A percentile compares a stretch with the other conserved stretches of the same genome.
phyloP scores from a whole-genome alignment of 352 stramenopile genomes.

The Pythium aphanidermatum region DNA sequence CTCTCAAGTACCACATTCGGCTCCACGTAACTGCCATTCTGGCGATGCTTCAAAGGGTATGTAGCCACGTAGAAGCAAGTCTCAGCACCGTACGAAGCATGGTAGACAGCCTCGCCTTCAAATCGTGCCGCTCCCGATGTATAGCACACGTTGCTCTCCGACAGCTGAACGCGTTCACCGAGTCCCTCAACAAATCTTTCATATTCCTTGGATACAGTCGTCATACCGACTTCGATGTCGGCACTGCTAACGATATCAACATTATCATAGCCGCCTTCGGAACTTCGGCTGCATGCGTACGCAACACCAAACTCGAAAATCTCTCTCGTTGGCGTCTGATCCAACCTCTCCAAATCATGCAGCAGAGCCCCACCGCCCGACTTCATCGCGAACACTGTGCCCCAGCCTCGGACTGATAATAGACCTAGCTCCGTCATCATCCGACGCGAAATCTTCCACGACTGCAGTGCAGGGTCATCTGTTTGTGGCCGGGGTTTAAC shows the following conservation, averaged over 20 bases:
- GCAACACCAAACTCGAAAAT: constrained; percentile 79
- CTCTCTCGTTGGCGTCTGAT: constrained; percentile 71
- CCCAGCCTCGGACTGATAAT: constrained; percentile 80
- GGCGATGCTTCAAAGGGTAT: constrained; percentile 38
- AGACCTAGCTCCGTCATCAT: constrained; percentile 86
- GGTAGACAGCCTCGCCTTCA: constrained; percentile 34
- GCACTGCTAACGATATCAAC: constrained; percentile 54
- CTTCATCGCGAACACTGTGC: constrained; percentile 76
- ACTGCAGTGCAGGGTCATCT: constrained; percentile 55
- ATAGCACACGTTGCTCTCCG: constrained; percentile 13
- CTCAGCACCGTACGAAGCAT: constrained; percentile 75
- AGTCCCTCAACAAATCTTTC: constrained; percentile 61
- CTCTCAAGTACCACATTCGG: constrained; percentile 36
- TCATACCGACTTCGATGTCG: constrained; percentile 21
- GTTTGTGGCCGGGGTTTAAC: constrained; percentile 32
- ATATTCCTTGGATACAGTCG: constrained; percentile 39
- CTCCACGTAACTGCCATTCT: constrained; percentile 22
- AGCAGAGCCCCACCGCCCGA: constrained; percentile 45
- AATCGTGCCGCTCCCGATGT: constrained; percentile 10
- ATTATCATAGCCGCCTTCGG: constrained; percentile 68
- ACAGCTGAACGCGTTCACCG: constrained; percentile 49
- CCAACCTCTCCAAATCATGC: constrained; percentile 56
- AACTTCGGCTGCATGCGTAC: constrained; percentile 61
- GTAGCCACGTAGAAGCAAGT: constrained; percentile 81
- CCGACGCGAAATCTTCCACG: constrained; percentile 65